These are phyloP conservation scores for Backusella tarrabulga DNA, from an alignment of 192 early-diverging fungal genomes.

Conservation along the genomic window DNA sequence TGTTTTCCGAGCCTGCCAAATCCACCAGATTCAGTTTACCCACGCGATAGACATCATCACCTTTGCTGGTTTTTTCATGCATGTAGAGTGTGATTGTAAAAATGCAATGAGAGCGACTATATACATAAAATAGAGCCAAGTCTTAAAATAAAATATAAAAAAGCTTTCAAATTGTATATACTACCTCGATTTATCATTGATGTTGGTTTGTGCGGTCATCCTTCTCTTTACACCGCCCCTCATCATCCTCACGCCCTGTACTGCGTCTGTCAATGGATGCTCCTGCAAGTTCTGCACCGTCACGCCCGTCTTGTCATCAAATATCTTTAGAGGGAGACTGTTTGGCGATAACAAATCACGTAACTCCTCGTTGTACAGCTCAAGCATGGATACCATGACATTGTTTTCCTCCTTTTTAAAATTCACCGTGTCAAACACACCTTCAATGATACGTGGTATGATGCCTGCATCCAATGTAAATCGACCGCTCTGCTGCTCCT, in stretches of 20 bases:
- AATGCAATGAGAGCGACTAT: conserved; percentile 89
- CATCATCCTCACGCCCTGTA: conserved; percentile 37
- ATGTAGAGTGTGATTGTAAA: conserved; percentile 90
- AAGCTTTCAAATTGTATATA: too few relatives aligned
- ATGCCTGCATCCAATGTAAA: conserved; percentile 67
- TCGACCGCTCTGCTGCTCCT: conserved; percentile 37
- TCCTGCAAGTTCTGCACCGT: conserved; percentile 84
- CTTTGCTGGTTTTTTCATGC: conserved; percentile 76
- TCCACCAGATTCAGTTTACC: conserved; percentile 97
- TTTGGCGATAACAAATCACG: conserved; percentile 80
- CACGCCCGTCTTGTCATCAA: conserved; percentile 69
- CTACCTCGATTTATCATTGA: conserved; percentile 85
- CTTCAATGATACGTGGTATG: conserved; percentile 83
- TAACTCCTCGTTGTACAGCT: conserved; percentile 96
- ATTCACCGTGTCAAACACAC: conserved; percentile 77
- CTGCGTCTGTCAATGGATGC: conserved; percentile 64
- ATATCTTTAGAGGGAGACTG: conserved; percentile 58
- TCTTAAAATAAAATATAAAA: not conserved
- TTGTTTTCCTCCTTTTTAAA: conserved; percentile 69
- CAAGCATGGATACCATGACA: conserved; percentile 84
- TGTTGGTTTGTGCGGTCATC: conserved; percentile 81
- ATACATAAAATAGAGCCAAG: not conserved
- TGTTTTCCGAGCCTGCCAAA: conserved; percentile 93
- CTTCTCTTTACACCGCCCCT: conserved; percentile 72
- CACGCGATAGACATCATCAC: conserved; percentile 87